Percentiles rank a stretch among this genome's conserved stretches.
Conservation (phyloP, 768 basidiomycete species). For the Lactarius sp. region DNA sequence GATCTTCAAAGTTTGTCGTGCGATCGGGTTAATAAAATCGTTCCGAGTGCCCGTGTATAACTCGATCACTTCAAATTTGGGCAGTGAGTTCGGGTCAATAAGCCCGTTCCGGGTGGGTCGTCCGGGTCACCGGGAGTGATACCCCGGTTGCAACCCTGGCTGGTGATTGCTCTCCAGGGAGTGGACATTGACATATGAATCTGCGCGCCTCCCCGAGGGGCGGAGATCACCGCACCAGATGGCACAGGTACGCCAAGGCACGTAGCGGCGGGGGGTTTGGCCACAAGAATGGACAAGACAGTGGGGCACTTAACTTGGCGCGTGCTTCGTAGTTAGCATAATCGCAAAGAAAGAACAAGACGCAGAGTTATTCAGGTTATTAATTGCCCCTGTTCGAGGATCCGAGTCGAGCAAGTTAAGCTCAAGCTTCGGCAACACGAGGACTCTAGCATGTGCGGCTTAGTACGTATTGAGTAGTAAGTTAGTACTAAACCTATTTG, state of each 20-base stretch:
- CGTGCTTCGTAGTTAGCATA: neutral
- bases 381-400: neutral
- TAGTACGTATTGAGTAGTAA: neutral
- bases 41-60: too few species aligned
- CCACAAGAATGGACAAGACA: constrained; percentile 1
- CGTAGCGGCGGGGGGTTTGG: neutral
- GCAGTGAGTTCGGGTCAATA: neutral
- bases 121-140: neutral
- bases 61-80: neutral
- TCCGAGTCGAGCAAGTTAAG: neutral
- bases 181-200: neutral
- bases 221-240: neutral
- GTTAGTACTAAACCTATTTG: neutral
- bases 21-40: too few species aligned
- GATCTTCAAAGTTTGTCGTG: too few species aligned
- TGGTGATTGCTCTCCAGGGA: neutral
- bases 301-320: neutral
- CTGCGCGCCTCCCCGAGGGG: neutral
- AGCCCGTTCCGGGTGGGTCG: neutral
- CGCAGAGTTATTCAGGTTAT: neutral
- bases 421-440: constrained; percentile 1
- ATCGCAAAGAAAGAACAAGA: neutral
- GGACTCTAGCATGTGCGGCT: neutral
- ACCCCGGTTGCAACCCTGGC: neutral
- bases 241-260: neutral